Evolutionary conservation across 225 moss, liverwort and hornwort species (phyloP), one percentile per base, ranked within the genome.

Genomic region (Sphagnum tenellum): DNA sequence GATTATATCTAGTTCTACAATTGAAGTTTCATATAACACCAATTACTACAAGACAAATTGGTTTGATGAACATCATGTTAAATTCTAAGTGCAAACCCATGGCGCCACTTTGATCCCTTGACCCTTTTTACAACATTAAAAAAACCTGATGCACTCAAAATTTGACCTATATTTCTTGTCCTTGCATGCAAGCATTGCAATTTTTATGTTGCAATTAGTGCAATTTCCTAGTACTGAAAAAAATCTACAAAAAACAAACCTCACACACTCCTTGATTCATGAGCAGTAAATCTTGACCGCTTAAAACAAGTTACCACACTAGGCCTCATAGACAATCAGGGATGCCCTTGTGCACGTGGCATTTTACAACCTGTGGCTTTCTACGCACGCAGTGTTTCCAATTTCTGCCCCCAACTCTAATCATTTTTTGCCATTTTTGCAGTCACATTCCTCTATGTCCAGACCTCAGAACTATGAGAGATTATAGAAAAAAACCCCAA

Each of bases 371-470:
- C 72, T 86, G 89, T 5, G 98, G 98, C 66, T 98, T 98, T 71
- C 93, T 90, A 58, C 83, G 80, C 13, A 89, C 82, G 62, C 90
- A 98, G 59, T 93, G 93, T 81, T 98, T 93, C 98, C 98, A 98
- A 67, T 98, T 93, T 74, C 90, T 86, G 45, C 98, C 98, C 61
- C 98, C 93, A 56, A 90, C 93, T 72, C 93, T 93, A 67, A 98
- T 98, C 98, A 98, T 98, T 77, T 90, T 98, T 56, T 93, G 89
- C 98, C 98, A 98, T 86, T 98, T 98, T 54, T 84, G 89, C 72
- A 98, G 69, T 71, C 98, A 71, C 90, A 77, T 73, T 98, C 98
- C 61, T 98, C 93, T 76, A 93, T 93, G 77, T 13, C 29, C 0
- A 29, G 29, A 29, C 29, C 29, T 29, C 29, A 29, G 29, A 29